Conservation (phyloP, 2,329 filamentous ascomycete genomes). For the Hypoxylon sp. region DNA sequence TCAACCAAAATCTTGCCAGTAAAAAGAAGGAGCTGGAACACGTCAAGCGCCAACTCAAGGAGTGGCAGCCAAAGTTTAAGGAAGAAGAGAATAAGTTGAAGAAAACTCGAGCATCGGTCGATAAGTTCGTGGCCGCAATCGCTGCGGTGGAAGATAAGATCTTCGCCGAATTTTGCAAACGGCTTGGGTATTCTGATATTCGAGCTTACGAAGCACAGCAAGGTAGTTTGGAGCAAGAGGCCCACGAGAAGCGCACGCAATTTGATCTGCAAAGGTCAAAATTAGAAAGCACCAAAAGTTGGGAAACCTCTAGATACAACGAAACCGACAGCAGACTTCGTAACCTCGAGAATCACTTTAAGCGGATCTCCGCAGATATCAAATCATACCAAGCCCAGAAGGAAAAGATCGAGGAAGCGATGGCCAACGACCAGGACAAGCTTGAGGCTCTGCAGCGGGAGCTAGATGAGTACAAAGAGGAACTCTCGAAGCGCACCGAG, state of each 20-base stretch:
- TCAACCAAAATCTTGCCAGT: conserved; percentile 86
- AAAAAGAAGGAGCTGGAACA: conserved; percentile 86
- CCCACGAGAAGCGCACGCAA: conserved; percentile 85
- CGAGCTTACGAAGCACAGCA: conserved; percentile 95
- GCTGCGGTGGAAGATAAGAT: conserved; percentile 88
- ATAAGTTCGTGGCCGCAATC: conserved; percentile 74
- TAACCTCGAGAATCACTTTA: conserved; percentile 75
- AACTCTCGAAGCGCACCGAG: conserved; percentile 78
- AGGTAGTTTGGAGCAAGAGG: conserved; percentile 91
- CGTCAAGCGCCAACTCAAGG: conserved; percentile 78
- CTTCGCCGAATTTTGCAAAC: conserved; percentile 86
- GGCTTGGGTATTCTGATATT: conserved; percentile 89
- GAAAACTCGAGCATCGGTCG: conserved; percentile 65
- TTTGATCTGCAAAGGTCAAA: conserved; percentile 88
- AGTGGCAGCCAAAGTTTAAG: conserved; percentile 82
- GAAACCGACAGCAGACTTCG: conserved; percentile 78
- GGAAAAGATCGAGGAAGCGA: conserved; percentile 78
- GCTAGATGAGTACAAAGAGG: conserved; percentile 77
- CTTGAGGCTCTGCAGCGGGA: conserved; percentile 81
- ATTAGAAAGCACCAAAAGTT: conserved; percentile 73
- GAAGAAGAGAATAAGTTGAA: conserved; percentile 79
- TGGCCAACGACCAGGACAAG: conserved; percentile 81
- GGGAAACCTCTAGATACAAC: conserved; percentile 67
- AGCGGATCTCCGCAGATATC: conserved; percentile 78
- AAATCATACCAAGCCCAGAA: conserved; percentile 80